phyloP scores from a whole-genome alignment of 495 filamentous ascomycete genomes.

The Hamigera avellanea region DNA sequence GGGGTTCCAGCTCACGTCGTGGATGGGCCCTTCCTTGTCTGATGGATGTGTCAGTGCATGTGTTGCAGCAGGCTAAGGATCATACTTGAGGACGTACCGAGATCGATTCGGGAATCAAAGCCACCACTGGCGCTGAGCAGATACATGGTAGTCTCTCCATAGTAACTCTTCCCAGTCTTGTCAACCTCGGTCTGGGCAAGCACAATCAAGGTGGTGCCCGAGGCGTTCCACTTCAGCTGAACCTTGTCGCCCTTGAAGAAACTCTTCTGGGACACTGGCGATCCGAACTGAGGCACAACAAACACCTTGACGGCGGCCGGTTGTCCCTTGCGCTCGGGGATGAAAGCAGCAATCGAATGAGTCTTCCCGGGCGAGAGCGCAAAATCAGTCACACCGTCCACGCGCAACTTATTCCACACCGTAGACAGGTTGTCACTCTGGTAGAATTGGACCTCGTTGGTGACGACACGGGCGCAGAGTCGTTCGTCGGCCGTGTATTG shows the following conservation, averaged over 20 bases:
- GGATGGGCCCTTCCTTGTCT: slow-evolving; percentile 97
- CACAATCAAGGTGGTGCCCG: slow-evolving; percentile 84
- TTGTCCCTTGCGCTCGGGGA: slow-evolving; percentile 91
- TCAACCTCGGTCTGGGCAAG: slow-evolving; percentile 97
- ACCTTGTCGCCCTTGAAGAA: slow-evolving; percentile 99
- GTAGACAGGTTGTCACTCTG: slow-evolving; percentile 70
- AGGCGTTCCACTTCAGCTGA: slow-evolving; percentile 90
- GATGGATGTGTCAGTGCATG: slow-evolving; percentile 3
- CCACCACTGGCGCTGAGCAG: slow-evolving; percentile 82
- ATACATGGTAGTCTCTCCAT: slow-evolving; percentile 96
- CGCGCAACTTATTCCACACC: slow-evolving; percentile 89
- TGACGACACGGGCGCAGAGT: slow-evolving; percentile 85
- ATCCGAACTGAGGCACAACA: slow-evolving; percentile 73
- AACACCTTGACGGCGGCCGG: slow-evolving; percentile 90
- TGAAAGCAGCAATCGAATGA: slow-evolving; percentile 82
- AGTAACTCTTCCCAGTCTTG: slow-evolving; percentile 96
- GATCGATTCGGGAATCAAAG: slow-evolving; percentile 81
- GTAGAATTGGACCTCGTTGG: slow-evolving; percentile 96
- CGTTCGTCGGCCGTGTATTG: slow-evolving; percentile 91
- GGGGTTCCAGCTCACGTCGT: slow-evolving; percentile 96
- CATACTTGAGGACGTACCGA: slow-evolving; percentile 37
- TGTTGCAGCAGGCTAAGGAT: not conserved
- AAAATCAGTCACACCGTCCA: slow-evolving; percentile 86
- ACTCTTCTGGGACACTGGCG: slow-evolving; percentile 85
- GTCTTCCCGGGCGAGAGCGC: slow-evolving; percentile 79